Evolutionary conservation across 345 rosid genomes (phyloP), one percentile per base, ranked within the genome.

Genomic region (Gynandropsis gynandra): DNA sequence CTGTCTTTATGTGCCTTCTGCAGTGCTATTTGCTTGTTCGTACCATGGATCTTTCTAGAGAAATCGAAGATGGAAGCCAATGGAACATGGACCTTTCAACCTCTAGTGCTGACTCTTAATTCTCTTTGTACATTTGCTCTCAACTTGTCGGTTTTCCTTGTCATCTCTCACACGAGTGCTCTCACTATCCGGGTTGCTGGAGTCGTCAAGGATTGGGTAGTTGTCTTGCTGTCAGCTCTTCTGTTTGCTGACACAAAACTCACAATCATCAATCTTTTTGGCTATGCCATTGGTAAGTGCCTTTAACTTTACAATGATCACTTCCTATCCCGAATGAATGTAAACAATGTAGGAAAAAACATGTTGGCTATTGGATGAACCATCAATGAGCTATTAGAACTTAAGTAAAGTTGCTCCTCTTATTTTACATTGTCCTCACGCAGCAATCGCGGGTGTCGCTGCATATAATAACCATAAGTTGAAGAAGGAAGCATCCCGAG

Each of bases 121-220:
- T 90, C 81, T 41, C 75, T 87, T 9, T 90, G 98, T 61, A 87
- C 98, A 47, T 90, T 90, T 39, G 96, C 96, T 14, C 96, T 90
- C 68, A 90, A 90, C 84, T 76, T 90, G 60, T 90, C 98, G 16
- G 98, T 90, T 58, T 90, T 90, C 75, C 67, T 90, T 18, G 96
- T 90, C 71, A 90, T 90, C 62, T 87, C 96, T 16, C 98, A 87
- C 60, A 90, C 98, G 16, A 90, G 98, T 50, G 98, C 98, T 61
- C 79, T 90, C 60, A 90, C 96, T 61, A 90, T 90, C 60, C 95
- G 98, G 40, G 98, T 90, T 29, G 96, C 98, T 69, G 98, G 98
- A 37, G 96, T 90, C 55, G 93, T 90, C 74, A 90, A 90, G 81
- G 98, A 90, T 57, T 90, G 98, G 98, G 87, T 90, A 51, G 98